Evolutionary conservation across 768 basidiomycete species (phyloP), one percentile per base, ranked within the genome.

Genomic region (Trametes cubensis): DNA sequence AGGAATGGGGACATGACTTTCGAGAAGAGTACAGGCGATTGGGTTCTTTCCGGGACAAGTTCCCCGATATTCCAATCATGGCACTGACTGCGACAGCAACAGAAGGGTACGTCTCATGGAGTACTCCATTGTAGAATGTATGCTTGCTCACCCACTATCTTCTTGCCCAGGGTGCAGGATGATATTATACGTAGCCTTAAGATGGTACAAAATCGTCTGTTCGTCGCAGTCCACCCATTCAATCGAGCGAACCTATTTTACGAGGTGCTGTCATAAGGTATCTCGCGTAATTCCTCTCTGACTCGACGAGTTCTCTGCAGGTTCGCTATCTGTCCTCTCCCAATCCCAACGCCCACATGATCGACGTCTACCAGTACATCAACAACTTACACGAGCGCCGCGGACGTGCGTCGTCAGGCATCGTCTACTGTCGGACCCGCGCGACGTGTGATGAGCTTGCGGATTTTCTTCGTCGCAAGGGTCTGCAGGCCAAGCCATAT

Each of bases 1-100:
- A 91, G 88, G 91, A 92, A 79, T 93, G 90, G 92, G 90, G 90
- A 0, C 90, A 92, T 50, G 86, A 91, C 67, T 92, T 92, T 70
- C 84, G 92, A 25, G 79, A 72, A 34, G 87, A 91, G 45, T 94
- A 93, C 69, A 78, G 91, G 46, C 81, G 78, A 25, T 79, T 95
- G 23, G 92, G 92, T 5, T 71, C 76, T 41, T 90, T 95, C 71
- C 83, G 92, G 1, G 77, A 82, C 40, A 79, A 77, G 28, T 93
- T 87, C 68, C 81, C 81, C 1, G 77, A 80, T 58, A 83, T 94
- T 4, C 92, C 93, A 0, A 87, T 95, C 66, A 94, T 93, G 90
- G 92, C 92, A 4, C 74, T 94, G 41, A 94, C 92, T 0, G 92
- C 92, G 2, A 92, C 89, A 15, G 92, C 92, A 3, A 94, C 92